Percentiles rank a stretch among this genome's conserved stretches.
phyloP scores from a whole-genome alignment of 2,329 filamentous ascomycete species.

The Aspergillus latus region DNA sequence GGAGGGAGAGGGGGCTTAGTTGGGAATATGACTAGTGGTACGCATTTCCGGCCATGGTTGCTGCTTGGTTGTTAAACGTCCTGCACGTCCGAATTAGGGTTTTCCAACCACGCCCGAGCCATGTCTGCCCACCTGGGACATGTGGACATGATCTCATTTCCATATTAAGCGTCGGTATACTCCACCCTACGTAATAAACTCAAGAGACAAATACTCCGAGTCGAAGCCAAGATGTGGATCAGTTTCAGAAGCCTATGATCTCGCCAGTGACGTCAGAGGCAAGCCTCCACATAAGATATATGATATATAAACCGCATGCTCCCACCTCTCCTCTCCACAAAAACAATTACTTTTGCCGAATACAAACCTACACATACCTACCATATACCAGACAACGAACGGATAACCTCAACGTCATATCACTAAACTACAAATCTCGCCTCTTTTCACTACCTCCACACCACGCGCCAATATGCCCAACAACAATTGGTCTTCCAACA shows the following conservation, averaged over 20 bases:
- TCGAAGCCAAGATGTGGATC: not conserved
- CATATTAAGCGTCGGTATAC: constrained; percentile 1
- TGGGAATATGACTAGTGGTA: not conserved
- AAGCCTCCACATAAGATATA: not conserved
- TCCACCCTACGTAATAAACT: no score
- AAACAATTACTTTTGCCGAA: not conserved
- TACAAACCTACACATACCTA: not conserved
- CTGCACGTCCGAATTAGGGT: no score
- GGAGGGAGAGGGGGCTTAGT: not conserved
- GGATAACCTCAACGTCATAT: not conserved
- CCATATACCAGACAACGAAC: not conserved
- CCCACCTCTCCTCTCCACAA: not conserved
- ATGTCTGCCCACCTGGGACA: not conserved
- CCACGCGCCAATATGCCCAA: constrained; percentile 3
- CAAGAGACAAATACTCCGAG: not conserved
- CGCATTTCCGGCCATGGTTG: no score
- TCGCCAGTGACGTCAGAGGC: constrained; percentile 8
- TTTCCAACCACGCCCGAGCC: no score
- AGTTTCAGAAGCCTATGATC: not conserved
- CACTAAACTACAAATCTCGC: not conserved
- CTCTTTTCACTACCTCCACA: no score
- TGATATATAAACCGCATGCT: not conserved
- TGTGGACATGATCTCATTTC: constrained; percentile 6
- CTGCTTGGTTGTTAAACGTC: no score
- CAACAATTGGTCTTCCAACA: not conserved